Evolutionary conservation across 2,329 filamentous ascomycete genomes (phyloP).

Genomic region (Chrysoporthe puriensis): DNA sequence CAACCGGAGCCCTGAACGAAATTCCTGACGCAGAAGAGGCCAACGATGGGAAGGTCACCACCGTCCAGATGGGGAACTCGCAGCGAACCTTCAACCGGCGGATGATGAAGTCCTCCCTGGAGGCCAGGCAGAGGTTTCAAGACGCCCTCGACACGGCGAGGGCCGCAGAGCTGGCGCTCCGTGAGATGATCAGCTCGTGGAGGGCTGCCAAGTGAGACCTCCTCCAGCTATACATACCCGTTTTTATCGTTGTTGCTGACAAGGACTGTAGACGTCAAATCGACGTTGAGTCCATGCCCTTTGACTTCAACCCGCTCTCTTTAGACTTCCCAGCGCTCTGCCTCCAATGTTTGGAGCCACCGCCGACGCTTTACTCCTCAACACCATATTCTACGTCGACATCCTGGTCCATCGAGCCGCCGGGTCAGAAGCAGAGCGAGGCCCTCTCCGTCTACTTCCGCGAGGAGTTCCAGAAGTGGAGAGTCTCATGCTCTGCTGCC

Average conservation of each 20-base stretch:
- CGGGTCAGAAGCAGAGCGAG: constrained; percentile 73
- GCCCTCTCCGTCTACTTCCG: constrained; percentile 70
- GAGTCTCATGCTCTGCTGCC: constrained; percentile 53
- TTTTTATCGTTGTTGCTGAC: neutral
- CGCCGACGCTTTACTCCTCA: constrained; percentile 80
- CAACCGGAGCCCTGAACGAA: constrained; percentile 77
- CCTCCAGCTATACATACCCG: neutral
- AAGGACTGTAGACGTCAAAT: constrained; percentile 52
- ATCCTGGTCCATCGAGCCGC: constrained; percentile 81
- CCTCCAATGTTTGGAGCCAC: constrained; percentile 77
- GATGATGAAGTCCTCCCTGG: constrained; percentile 62
- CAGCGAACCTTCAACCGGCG: constrained; percentile 55
- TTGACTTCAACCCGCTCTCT: constrained; percentile 82
- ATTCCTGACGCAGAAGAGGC: constrained; percentile 54
- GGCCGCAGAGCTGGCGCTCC: constrained; percentile 81
- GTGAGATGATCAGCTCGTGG: constrained; percentile 80
- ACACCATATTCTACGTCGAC: constrained; percentile 77
- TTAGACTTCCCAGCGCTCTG: constrained; percentile 86
- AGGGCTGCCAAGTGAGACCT: constrained; percentile 78
- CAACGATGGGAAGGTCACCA: constrained; percentile 40
- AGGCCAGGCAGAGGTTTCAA: constrained; percentile 63
- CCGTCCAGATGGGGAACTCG: constrained; percentile 40
- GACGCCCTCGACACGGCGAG: constrained; percentile 79
- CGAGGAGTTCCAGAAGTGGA: constrained; percentile 70
- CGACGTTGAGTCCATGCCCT: constrained; percentile 59